phyloP scores from a whole-genome alignment of 805 yeast genomes.

The Wickerhamiella spandovensis region DNA sequence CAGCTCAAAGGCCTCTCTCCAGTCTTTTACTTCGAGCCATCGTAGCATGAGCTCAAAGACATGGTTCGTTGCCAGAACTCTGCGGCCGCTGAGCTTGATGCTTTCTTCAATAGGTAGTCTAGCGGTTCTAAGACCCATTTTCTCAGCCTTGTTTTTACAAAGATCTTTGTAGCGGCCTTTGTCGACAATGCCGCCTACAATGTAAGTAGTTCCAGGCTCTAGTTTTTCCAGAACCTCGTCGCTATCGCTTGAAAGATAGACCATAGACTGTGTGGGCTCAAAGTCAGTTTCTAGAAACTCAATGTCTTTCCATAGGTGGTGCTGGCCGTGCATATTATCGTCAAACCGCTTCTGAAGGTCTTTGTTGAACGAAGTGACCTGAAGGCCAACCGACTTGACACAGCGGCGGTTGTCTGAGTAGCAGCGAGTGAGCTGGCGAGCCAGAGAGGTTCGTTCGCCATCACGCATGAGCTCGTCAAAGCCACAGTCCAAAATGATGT shows the following conservation, averaged over 20 bases:
- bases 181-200: constrained; percentile 93
- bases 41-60: constrained; percentile 78
- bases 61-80: constrained; percentile 85
- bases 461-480: constrained; percentile 84
- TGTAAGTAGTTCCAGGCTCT: constrained; percentile 59
- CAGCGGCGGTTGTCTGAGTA: constrained; percentile 67
- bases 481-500: constrained; percentile 70
- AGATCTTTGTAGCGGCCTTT: constrained; percentile 76
- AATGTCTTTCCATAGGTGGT: constrained; percentile 56
- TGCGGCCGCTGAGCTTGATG: constrained; percentile 70
- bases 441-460: constrained; percentile 52
- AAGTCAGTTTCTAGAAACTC: constrained; percentile 33
- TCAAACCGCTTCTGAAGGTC: constrained; percentile 58
- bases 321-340: constrained; percentile 38
- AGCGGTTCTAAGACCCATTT: constrained; percentile 56
- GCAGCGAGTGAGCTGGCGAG: constrained; percentile 68
- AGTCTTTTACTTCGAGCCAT: constrained; percentile 66
- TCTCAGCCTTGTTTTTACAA: constrained; percentile 70
- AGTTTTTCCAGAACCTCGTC: constrained; percentile 51
- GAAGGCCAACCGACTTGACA: constrained; percentile 41
- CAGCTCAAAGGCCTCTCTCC: constrained; percentile 79
- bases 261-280: constrained; percentile 22
- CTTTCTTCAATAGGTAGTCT: constrained; percentile 79
- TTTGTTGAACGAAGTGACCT: constrained; percentile 53
- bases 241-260: constrained; percentile 78